Percentiles rank a stretch among this genome's conserved stretches.
These are phyloP conservation scores for Beauveria sp. DNA, from an alignment of 2,329 filamentous ascomycete species.

Conservation along the genomic window DNA sequence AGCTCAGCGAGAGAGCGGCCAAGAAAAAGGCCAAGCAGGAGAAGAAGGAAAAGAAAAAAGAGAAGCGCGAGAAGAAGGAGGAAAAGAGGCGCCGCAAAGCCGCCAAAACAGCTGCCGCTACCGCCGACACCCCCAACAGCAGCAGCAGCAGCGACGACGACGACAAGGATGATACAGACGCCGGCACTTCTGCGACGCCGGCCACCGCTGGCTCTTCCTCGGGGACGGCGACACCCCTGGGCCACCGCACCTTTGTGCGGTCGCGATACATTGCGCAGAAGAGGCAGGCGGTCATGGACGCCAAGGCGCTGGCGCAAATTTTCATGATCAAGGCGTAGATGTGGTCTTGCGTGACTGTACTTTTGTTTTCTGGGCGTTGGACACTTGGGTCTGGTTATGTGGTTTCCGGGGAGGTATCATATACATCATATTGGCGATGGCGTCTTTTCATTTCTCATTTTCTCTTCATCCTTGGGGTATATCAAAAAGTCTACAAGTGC, in stretches of 20 bases:
- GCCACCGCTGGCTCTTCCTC: conserved; percentile 24
- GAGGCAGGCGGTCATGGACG: conserved; percentile 72
- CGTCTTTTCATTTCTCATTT: neutral
- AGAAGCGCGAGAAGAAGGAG: conserved; percentile 43
- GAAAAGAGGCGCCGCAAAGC: conserved; percentile 36
- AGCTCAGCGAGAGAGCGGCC: conserved; percentile 16
- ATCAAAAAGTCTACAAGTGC: neutral
- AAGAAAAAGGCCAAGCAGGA: conserved; percentile 24
- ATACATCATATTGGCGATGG: conserved; percentile 3
- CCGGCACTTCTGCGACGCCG: conserved; percentile 27
- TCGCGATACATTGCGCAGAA: conserved; percentile 85
- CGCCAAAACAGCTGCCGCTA: conserved; percentile 20
- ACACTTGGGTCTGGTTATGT: neutral
- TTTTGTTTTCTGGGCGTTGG: neutral
- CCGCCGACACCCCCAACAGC: conserved; percentile 16
- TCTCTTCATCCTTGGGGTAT: neutral
- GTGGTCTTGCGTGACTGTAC: neutral
- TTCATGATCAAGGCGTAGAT: conserved; percentile 56
- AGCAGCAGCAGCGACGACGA: conserved; percentile 9
- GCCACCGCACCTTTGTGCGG: conserved; percentile 64
- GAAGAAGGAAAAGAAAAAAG: conserved; percentile 27
- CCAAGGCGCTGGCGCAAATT: conserved; percentile 78
- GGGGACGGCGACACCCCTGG: conserved; percentile 38
- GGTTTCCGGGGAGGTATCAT: neutral
- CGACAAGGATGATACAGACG: conserved; percentile 18